A percentile compares a stretch with the other conserved stretches of the same genome.
phyloP scores from a whole-genome alignment of 192 early-diverging fungal species.

The Podila epicladia region DNA sequence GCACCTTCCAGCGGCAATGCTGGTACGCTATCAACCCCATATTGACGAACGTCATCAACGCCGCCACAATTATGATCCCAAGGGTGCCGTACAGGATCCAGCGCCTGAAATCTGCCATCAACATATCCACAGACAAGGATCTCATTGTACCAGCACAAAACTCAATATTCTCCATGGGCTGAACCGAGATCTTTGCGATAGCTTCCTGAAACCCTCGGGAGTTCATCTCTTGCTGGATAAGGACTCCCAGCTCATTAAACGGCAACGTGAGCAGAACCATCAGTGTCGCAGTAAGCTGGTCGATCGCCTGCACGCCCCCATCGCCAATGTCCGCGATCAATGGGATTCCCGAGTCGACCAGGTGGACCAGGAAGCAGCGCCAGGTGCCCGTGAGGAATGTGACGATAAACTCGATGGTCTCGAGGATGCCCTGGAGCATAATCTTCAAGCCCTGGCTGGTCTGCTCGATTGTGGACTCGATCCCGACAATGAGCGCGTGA shows the following conservation, averaged over 20 bases:
- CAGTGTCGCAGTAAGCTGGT: slow-evolving; percentile 14
- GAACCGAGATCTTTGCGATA: neutral
- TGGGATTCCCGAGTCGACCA: slow-evolving; percentile 19
- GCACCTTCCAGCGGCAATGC: slow-evolving; percentile 16
- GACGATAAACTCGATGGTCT: slow-evolving; percentile 14
- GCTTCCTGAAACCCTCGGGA: slow-evolving; percentile 11
- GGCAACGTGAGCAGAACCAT: slow-evolving; percentile 1
- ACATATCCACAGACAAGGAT: slow-evolving; percentile 1
- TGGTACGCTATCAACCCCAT: slow-evolving; percentile 13
- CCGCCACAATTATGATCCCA: neutral
- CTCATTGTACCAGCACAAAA: slow-evolving; percentile 10
- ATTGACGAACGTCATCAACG: neutral
- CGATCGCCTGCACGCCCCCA: slow-evolving; percentile 26
- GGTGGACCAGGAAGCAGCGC: slow-evolving; percentile 35
- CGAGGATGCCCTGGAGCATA: slow-evolving; percentile 17
- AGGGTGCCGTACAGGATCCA: slow-evolving; percentile 19
- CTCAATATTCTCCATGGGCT: slow-evolving; percentile 1
- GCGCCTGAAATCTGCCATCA: slow-evolving; percentile 4
- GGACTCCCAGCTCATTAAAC: slow-evolving; percentile 10
- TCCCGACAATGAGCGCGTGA: slow-evolving; percentile 12
- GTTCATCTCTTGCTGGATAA: slow-evolving; percentile 24
- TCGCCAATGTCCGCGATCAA: slow-evolving; percentile 22
- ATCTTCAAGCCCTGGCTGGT: slow-evolving; percentile 24
- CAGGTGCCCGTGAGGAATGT: slow-evolving; percentile 30
- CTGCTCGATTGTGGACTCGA: slow-evolving; percentile 14